Conservation (phyloP, 1,139 yeast genomes). For the Geotrichum histeridarum region DNA sequence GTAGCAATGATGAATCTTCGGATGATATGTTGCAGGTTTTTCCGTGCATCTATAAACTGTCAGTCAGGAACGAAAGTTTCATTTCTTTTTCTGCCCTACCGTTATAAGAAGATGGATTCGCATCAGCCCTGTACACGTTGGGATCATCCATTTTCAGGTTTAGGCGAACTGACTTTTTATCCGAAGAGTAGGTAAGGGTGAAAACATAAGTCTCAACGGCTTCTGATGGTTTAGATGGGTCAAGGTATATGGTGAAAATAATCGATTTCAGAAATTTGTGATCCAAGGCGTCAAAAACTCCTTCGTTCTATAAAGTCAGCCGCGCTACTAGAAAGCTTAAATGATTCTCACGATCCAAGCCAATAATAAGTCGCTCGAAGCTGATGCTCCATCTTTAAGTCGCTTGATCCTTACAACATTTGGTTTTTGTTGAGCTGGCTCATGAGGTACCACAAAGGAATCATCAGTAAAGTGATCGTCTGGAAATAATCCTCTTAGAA, state of each 20-base stretch:
- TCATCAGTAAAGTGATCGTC: constrained; percentile 18
- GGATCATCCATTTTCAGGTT: constrained; percentile 4
- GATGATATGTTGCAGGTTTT: constrained; percentile 13
- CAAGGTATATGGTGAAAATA: constrained; percentile 15
- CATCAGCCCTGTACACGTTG: constrained; percentile 3
- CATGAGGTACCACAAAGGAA: constrained; percentile 7
- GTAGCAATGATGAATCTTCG: constrained; percentile 16
- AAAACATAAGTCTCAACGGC: constrained; percentile 16
- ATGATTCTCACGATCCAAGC: constrained; percentile 18
- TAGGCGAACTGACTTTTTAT: constrained; percentile 12
- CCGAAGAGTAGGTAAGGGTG: constrained; percentile 14
- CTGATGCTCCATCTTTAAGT: constrained; percentile 15
- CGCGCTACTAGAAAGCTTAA: background rate
- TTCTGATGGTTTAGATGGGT: constrained; percentile 10
- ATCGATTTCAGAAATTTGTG: constrained; percentile 16
- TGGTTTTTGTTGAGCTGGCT: constrained; percentile 3
- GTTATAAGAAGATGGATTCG: constrained; percentile 1
- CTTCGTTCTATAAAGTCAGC: constrained; percentile 7
- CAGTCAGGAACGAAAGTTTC: constrained; percentile 4
- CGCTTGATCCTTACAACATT: constrained; percentile 17
- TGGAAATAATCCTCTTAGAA: constrained; percentile 17
- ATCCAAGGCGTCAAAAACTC: constrained; percentile 19
- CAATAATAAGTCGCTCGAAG: constrained; percentile 15
- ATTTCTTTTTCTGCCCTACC: constrained; percentile 4
- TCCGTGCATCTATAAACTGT: constrained; percentile 12